phyloP scores from a whole-genome alignment of 2,329 filamentous ascomycete species.

The Aspergillus ustus region DNA sequence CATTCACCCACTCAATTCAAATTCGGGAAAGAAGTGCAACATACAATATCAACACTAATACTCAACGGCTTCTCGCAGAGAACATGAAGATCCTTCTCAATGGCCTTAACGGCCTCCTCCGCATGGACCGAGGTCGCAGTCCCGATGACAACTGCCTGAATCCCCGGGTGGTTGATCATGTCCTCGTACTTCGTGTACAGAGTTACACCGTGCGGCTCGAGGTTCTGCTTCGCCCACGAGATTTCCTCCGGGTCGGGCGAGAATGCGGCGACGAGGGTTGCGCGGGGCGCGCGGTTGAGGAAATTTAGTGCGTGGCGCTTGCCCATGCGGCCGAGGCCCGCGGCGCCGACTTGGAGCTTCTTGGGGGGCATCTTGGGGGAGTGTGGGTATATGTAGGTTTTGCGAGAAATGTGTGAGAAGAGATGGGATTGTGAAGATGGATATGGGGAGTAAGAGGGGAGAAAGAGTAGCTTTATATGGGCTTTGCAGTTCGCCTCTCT shows the following conservation, averaged over 20 bases:
- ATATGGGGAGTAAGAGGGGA: too few species aligned
- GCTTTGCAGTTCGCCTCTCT: too few species aligned
- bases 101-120: conserved; percentile 62
- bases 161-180: conserved; percentile 59
- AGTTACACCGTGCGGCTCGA: conserved; percentile 57
- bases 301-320: conserved; percentile 57
- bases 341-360: conserved; percentile 52
- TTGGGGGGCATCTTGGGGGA: conserved; percentile 28
- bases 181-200: conserved; percentile 61
- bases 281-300: conserved; percentile 52
- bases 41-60: conserved; percentile 62
- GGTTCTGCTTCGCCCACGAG: conserved; percentile 55
- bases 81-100: conserved; percentile 59
- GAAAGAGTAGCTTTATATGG: too few species aligned
- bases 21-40: not conserved
- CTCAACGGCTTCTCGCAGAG: conserved; percentile 61
- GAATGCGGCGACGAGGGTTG: conserved; percentile 56
- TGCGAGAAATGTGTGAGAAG: not conserved
- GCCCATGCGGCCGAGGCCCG: conserved; percentile 57
- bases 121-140: conserved; percentile 61
- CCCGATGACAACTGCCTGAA: conserved; percentile 61
- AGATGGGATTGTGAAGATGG: not conserved
- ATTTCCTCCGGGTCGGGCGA: conserved; percentile 52
- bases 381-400: not conserved
- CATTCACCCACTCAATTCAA: too few species aligned